A percentile compares a stretch with the other conserved stretches of the same genome.
phyloP scores from a whole-genome alignment of 192 early-diverging fungal species.

The Backusella macrospora region DNA sequence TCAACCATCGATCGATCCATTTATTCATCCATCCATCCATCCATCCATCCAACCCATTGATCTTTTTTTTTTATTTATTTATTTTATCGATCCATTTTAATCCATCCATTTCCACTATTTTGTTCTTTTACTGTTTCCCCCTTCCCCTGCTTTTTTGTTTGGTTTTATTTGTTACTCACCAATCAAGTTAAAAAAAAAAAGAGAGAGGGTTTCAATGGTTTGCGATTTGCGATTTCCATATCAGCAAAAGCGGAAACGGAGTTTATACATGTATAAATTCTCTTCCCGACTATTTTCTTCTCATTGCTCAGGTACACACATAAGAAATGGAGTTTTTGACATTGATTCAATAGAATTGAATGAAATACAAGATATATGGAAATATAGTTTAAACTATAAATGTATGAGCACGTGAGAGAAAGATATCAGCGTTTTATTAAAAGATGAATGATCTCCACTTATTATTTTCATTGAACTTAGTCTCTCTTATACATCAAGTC shows the following conservation, averaged over 20 bases:
- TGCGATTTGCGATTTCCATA: not conserved
- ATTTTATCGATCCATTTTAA: too few relatives aligned
- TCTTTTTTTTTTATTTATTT: too few relatives aligned
- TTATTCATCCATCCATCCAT: not conserved
- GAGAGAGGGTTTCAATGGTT: slow-evolving; percentile 19
- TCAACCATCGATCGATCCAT: not conserved
- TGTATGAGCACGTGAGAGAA: too few relatives aligned
- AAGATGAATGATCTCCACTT: too few relatives aligned
- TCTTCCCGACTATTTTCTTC: not conserved
- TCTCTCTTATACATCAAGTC: too few relatives aligned
- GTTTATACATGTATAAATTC: not conserved
- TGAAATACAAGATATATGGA: too few relatives aligned
- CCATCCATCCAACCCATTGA: slow-evolving; percentile 16
- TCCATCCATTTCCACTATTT: not conserved
- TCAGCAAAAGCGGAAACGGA: slow-evolving; percentile 8
- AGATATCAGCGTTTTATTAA: too few relatives aligned
- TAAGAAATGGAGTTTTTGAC: too few relatives aligned
- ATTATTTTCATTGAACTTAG: too few relatives aligned
- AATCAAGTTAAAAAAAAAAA: slow-evolving; percentile 20
- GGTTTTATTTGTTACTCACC: slow-evolving; percentile 11
- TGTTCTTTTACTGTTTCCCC: not conserved
- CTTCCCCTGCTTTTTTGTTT: not conserved
- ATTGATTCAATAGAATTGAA: too few relatives aligned
- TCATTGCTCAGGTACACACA: too few relatives aligned
- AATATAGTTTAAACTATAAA: too few relatives aligned